phyloP scores from a whole-genome alignment of 2,329 filamentous ascomycete genomes.

The Sporothrix protearum region DNA sequence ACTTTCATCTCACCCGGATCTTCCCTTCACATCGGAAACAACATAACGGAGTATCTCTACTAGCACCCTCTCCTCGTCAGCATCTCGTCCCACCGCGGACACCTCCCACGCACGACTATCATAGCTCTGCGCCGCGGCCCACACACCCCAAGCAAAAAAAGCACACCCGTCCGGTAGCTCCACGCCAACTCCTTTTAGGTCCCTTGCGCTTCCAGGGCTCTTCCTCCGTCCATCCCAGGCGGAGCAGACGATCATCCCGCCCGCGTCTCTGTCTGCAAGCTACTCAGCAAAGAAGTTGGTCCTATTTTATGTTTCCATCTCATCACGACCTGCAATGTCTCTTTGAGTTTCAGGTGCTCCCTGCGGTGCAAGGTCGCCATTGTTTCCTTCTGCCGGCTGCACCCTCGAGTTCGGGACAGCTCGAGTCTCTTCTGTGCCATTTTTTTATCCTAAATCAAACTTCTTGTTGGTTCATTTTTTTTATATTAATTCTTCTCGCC shows the following conservation, averaged over 20 bases:
- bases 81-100: constrained; percentile 3
- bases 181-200: not conserved
- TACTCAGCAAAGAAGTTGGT: not conserved
- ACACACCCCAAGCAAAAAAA: not conserved
- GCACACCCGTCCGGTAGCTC: constrained; percentile 6
- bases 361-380: not conserved
- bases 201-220: not conserved
- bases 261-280: not conserved
- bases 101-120: constrained; percentile 9
- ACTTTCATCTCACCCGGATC: not conserved
- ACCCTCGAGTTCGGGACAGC: not conserved
- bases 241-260: constrained; percentile 5
- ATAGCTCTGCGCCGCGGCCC: not conserved
- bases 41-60: not conserved
- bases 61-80: not conserved
- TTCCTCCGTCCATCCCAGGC: not conserved
- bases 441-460: not conserved
- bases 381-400: not conserved
- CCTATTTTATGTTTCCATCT: not conserved
- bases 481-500: not conserved
- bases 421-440: not conserved
- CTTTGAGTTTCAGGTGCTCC: not conserved
- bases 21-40: not conserved
- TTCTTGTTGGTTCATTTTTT: not conserved
- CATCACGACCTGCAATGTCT: not conserved